Base-by-base conservation (phyloP, 2,329 filamentous ascomycete genomes). In the Xylaria sp. region DNA sequence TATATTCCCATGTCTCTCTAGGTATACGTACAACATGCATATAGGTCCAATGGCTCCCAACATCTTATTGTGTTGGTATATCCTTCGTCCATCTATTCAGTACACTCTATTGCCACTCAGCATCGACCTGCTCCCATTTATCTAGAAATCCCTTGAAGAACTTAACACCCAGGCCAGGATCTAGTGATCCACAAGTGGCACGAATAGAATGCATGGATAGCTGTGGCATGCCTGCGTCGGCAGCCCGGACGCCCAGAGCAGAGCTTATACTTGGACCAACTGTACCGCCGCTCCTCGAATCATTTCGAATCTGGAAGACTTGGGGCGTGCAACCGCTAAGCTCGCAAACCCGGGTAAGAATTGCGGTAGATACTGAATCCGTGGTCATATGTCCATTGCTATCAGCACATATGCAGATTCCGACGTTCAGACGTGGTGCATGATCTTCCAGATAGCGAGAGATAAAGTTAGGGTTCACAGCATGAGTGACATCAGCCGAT, bases 381-480 rank as follows among this genome's bases (percentile, higher is more conserved):
- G 95, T 98, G 3, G 95, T 97, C 93, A 98, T 97, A 82, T 98
- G 93, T 4, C 93, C 96, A 77, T 98, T 98, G 60, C 90, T 89
- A 81, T 98, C 95, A 25, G 90, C 89, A 54, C 89, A 90, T 47
- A 99, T 86, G 18, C 90, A 88, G 37, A 98, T 87, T 42, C 96
- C 96, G 37, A 96, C 89, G 79, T 99, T 99, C 63, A 99, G 88
- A 67, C 92, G 88, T 0, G 96, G 95, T 2, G 93, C 86, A 82
- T 99, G 96, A 75, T 93, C 91, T 65, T 92, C 87, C 21, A 98
- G 90, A 82, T 98, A 98, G 32, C 88, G 89, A 72, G 86, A 86
- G 0, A 93, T 83, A 84, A 98, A 99, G 84, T 98, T 98, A 67
- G 96, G 96, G 83, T 98, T 95, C 9, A 94, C 92, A 48, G 95